Percentiles rank a stretch among this genome's conserved stretches.
phyloP scores from a whole-genome alignment of 1,284 basidiomycete genomes.

The Macrocystidia cucumis region DNA sequence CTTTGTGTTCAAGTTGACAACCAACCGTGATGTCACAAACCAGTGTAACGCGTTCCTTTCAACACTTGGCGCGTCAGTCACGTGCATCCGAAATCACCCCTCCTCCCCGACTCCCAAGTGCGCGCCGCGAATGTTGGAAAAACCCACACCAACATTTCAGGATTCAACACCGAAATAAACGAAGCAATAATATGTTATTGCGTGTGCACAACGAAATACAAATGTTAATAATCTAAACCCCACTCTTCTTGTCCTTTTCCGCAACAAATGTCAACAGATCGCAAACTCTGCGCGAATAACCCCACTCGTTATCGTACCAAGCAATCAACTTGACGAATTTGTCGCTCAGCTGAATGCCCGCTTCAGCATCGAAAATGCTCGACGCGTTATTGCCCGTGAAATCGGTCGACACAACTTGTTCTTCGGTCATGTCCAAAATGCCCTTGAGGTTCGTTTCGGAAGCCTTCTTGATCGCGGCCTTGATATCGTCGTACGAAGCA shows the following conservation, averaged over 20 bases:
- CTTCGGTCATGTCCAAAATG: conserved; percentile 94
- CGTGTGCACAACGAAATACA: no score
- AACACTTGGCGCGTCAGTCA: background rate
- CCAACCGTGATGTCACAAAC: background rate
- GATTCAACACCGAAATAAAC: no score
- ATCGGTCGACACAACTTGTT: conserved; percentile 91
- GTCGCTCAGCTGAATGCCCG: conserved; percentile 89
- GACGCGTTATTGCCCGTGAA: conserved; percentile 78
- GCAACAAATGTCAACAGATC: conserved; percentile 86
- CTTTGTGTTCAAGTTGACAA: background rate
- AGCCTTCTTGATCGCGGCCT: conserved; percentile 80
- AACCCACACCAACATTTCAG: no score
- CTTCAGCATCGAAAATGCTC: conserved; percentile 88
- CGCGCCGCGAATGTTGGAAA: no score
- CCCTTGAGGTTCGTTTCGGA: conserved; percentile 70
- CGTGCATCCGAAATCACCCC: background rate
- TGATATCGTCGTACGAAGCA: conserved; percentile 89
- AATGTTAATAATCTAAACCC: no score
- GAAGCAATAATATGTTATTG: no score
- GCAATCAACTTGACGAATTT: conserved; percentile 95
- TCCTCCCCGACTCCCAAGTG: no score
- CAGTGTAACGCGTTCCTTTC: background rate
- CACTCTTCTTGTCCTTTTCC: conserved; percentile 72
- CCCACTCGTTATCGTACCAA: conserved; percentile 98
- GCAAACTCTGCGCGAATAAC: conserved; percentile 92